Percentiles rank a stretch among this genome's conserved stretches.
These are phyloP conservation scores for Magnusiomyces magnusii DNA, from an alignment of 1,139 yeast species.

Conservation along the genomic window DNA sequence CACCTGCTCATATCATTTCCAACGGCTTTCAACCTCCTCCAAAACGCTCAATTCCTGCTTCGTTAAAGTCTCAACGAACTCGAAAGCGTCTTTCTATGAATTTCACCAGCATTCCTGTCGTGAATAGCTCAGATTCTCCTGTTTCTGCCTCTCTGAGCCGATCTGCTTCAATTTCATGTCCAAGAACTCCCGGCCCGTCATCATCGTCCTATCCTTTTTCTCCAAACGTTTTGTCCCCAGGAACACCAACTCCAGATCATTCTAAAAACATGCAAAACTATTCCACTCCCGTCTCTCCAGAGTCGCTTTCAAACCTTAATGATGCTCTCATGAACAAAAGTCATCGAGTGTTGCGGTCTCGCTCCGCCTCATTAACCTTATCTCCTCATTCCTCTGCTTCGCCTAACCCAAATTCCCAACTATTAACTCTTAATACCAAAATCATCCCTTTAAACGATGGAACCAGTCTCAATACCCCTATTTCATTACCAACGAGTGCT, in stretches of 20 bases:
- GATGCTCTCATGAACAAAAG: conserved; percentile 4
- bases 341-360: background rate
- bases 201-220: conserved; percentile 5
- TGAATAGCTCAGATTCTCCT: conserved; percentile 11
- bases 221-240: background rate
- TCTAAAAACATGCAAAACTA: background rate
- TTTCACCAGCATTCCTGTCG: conserved; percentile 25
- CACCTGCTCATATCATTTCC: background rate
- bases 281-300: background rate
- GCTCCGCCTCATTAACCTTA: background rate
- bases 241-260: background rate
- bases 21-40: background rate
- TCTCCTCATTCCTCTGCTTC: background rate
- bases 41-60: background rate
- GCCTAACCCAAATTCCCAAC: background rate
- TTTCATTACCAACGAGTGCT: background rate
- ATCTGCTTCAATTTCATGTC: background rate
- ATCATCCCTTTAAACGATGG: background rate
- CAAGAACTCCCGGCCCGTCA: background rate
- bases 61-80: background rate
- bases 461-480: background rate
- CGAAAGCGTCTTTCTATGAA: conserved; percentile 27
- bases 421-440: background rate
- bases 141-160: conserved; percentile 2
- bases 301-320: background rate